These are phyloP conservation scores for Lentinula boryana DNA, from an alignment of 768 basidiomycete species.

Conservation along the genomic window DNA sequence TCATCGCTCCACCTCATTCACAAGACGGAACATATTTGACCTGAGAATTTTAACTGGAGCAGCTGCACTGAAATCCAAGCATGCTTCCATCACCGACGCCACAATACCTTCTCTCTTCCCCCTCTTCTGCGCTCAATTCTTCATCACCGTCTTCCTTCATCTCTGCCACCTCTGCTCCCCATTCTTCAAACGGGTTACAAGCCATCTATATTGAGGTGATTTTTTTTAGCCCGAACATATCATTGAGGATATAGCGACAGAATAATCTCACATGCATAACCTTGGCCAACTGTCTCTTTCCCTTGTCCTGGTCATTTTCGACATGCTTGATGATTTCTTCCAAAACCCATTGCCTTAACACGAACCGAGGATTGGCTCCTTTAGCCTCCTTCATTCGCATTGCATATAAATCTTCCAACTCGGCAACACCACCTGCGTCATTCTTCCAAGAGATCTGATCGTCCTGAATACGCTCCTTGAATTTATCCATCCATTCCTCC, in stretches of 20 bases:
- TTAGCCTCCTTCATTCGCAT: conserved; percentile 47
- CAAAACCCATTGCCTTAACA: conserved; percentile 91
- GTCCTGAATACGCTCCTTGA: conserved; percentile 49
- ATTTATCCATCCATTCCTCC: conserved; percentile 59
- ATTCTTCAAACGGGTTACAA: conserved; percentile 74
- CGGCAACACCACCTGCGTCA: conserved; percentile 6
- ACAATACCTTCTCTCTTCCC: conserved; percentile 72
- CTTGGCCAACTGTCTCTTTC: conserved; percentile 68
- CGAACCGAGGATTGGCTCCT: conserved; percentile 81
- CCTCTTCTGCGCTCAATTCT: conserved; percentile 50
- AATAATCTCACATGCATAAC: conserved; percentile 62
- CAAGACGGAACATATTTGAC: background rate
- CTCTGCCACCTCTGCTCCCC: conserved; percentile 65
- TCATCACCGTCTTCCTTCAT: conserved; percentile 28
- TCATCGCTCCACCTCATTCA: background rate
- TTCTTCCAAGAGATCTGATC: conserved; percentile 44
- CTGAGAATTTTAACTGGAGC: conserved; percentile 57
- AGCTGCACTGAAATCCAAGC: conserved; percentile 92
- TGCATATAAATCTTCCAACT: conserved; percentile 28
- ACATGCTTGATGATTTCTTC: conserved; percentile 85
- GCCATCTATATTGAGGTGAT: conserved; percentile 63
- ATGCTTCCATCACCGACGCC: conserved; percentile 68
- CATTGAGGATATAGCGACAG: background rate
- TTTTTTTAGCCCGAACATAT: background rate
- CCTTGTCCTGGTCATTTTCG: conserved; percentile 56